Conservation (phyloP, 192 early-diverging fungal species). For the Coemansia sp. region DNA sequence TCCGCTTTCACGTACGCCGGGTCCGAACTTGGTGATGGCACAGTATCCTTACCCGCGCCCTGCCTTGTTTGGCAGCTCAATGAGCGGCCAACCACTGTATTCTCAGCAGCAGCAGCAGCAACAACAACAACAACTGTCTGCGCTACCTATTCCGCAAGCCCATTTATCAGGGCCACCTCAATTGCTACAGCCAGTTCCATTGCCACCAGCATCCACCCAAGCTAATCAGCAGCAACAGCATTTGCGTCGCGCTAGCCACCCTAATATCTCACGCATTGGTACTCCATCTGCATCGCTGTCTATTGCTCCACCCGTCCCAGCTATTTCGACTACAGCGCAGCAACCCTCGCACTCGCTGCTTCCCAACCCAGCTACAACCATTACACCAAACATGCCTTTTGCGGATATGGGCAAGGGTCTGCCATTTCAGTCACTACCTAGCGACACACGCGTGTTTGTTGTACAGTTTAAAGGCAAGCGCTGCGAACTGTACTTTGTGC, state of each 20-base stretch:
- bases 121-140: slow-evolving; percentile 1
- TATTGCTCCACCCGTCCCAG: slow-evolving; percentile 12
- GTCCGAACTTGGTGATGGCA: slow-evolving; percentile 3
- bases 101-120: slow-evolving; percentile 13
- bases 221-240: slow-evolving; percentile 20
- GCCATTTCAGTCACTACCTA: slow-evolving; percentile 31
- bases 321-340: slow-evolving; percentile 5
- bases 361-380: slow-evolving; percentile 47
- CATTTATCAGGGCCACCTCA: slow-evolving; percentile 12
- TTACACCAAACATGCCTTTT: slow-evolving; percentile 52
- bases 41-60: background rate
- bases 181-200: slow-evolving; percentile 14
- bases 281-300: slow-evolving; percentile 5
- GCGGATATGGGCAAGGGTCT: slow-evolving; percentile 52
- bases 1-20: slow-evolving; percentile 6
- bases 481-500: slow-evolving; percentile 46
- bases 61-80: background rate
- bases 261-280: slow-evolving; percentile 21
- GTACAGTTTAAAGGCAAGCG: slow-evolving; percentile 49
- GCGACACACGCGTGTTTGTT: slow-evolving; percentile 41
- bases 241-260: slow-evolving; percentile 39
- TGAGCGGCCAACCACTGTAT: background rate
- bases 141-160: background rate
- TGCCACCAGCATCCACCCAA: background rate
- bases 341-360: slow-evolving; percentile 24